Evolutionary conservation across 2,329 filamentous ascomycete species (phyloP).

Genomic region (Penicillium sp.): DNA sequence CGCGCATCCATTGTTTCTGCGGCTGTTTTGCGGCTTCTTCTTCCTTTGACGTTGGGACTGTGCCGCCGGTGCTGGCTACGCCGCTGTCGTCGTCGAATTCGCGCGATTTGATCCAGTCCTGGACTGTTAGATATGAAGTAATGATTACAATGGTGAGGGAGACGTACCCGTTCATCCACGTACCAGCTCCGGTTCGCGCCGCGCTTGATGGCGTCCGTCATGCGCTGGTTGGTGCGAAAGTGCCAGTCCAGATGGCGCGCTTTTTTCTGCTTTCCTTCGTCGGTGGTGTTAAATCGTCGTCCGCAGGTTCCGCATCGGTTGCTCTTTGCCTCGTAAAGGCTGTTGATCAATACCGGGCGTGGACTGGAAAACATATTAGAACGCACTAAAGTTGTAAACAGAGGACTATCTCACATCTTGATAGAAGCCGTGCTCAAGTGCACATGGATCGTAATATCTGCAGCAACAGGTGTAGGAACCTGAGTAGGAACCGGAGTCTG

Average conservation of each 20-base stretch:
- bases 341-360: slow-evolving; percentile 68
- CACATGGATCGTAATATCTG: slow-evolving; percentile 30
- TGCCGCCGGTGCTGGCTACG: slow-evolving; percentile 33
- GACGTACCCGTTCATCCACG: slow-evolving; percentile 70
- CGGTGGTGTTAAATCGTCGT: slow-evolving; percentile 73
- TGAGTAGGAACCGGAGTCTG: slow-evolving; percentile 35
- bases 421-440: slow-evolving; percentile 65
- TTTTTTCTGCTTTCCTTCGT: slow-evolving; percentile 79
- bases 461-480: slow-evolving; percentile 28
- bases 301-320: slow-evolving; percentile 91
- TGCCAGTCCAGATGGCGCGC: slow-evolving; percentile 96
- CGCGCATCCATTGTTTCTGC: slow-evolving; percentile 69
- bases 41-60: slow-evolving; percentile 34
- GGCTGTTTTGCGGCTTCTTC: slow-evolving; percentile 52
- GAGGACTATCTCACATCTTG: slow-evolving; percentile 56
- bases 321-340: slow-evolving; percentile 75
- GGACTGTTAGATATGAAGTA: not conserved
- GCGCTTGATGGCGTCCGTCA: slow-evolving; percentile 78
- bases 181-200: slow-evolving; percentile 94
- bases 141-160: slow-evolving; percentile 13
- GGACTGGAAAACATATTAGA: slow-evolving; percentile 48
- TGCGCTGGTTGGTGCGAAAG: slow-evolving; percentile 86
- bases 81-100: slow-evolving; percentile 68
- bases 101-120: slow-evolving; percentile 87
- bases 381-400: slow-evolving; percentile 34